Conservation (phyloP, 108 stramenopile genomes). For the Bacterosira constricta region DNA sequence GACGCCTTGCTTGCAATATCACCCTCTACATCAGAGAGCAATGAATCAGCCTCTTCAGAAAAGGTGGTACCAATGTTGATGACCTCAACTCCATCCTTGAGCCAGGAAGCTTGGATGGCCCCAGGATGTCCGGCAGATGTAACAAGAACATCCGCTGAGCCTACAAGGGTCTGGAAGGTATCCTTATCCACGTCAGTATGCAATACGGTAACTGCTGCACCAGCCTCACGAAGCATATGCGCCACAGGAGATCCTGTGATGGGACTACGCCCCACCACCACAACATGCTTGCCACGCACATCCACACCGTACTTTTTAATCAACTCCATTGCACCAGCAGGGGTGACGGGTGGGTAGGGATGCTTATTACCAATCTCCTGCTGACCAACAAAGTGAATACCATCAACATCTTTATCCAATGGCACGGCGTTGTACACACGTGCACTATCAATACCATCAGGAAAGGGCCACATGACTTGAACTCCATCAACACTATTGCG, state of each 20-base stretch:
- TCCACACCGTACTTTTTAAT: constrained; percentile 28
- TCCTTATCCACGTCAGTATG: constrained; percentile 7
- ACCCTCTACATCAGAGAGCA: constrained; percentile 38
- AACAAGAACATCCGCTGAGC: constrained; percentile 41
- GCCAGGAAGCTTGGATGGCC: constrained; percentile 27
- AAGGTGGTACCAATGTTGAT: constrained; percentile 47
- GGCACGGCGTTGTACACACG: constrained; percentile 37
- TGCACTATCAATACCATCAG: constrained; percentile 39
- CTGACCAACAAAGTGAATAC: constrained; percentile 37
- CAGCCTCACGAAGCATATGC: constrained; percentile 24
- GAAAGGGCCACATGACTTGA: constrained; percentile 64
- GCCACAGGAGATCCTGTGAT: constrained; percentile 47
- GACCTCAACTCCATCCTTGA: constrained; percentile 35
- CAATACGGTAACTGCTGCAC: constrained; percentile 32
- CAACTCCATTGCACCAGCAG: constrained; percentile 31
- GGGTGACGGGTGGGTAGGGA: constrained; percentile 41
- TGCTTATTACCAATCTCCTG: no score
- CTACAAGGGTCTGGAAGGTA: constrained; percentile 17
- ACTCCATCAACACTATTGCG: constrained; percentile 44
- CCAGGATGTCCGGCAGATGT: constrained; percentile 42
- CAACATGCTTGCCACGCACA: constrained; percentile 10
- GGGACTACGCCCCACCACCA: constrained; percentile 44
- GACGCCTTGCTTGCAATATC: constrained; percentile 16
- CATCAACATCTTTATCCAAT: constrained; percentile 51
- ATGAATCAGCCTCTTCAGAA: constrained; percentile 28